Evolutionary conservation across 83 land plant genomes (phyloP).

Genomic region (Thuja plicata): DNA sequence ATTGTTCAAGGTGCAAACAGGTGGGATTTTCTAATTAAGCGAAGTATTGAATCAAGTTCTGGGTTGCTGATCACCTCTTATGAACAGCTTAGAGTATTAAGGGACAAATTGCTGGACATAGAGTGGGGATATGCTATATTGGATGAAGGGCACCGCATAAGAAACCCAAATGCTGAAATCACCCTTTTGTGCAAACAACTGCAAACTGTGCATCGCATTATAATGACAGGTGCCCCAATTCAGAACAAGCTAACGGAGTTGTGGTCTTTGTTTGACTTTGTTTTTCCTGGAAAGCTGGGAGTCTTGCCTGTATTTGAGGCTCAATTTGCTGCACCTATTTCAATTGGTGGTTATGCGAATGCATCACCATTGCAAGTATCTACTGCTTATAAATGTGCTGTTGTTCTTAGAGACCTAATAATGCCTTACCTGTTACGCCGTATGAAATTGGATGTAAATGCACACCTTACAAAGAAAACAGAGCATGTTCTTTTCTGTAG

Average conservation of each 20-base stretch:
- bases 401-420: conserved; percentile 87
- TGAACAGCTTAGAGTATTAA: conserved; percentile 85
- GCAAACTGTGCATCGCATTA: conserved; percentile 95
- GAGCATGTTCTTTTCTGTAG: conserved; percentile 97
- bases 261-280: conserved; percentile 98
- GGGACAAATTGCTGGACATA: conserved; percentile 76
- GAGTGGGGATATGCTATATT: conserved; percentile 98
- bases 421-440: conserved; percentile 97
- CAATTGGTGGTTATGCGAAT: conserved; percentile 97
- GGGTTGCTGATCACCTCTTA: conserved; percentile 91
- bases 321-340: conserved; percentile 89
- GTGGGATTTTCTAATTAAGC: conserved; percentile 83
- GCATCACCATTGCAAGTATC: conserved; percentile 97
- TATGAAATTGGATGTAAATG: conserved; percentile 95
- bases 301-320: conserved; percentile 98
- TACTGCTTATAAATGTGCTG: conserved; percentile 97
- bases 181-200: conserved; percentile 96
- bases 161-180: conserved; percentile 95
- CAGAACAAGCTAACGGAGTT: conserved; percentile 93
- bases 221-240: conserved; percentile 99
- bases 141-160: conserved; percentile 97
- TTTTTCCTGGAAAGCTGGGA: conserved; percentile 98
- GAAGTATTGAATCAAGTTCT: conserved; percentile 57
- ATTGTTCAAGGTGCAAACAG: conserved; percentile 35
- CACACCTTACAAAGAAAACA: conserved; percentile 93